Evolutionary conservation across 2,329 filamentous ascomycete genomes (phyloP).

Genomic region (Leptographium flavum): DNA sequence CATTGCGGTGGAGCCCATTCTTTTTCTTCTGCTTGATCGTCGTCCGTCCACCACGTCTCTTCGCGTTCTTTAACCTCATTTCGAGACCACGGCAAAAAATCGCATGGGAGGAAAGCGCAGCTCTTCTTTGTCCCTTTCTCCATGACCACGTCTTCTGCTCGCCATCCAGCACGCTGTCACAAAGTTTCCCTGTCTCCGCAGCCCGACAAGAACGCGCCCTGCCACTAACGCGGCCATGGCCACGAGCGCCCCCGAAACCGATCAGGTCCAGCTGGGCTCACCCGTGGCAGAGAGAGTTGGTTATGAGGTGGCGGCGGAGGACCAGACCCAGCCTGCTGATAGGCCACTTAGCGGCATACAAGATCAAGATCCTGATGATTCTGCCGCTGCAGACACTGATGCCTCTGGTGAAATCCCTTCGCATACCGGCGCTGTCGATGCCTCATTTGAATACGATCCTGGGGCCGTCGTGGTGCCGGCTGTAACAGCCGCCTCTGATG

Average conservation of each 20-base stretch:
- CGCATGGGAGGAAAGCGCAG: too few relatives aligned
- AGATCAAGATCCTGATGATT: slow-evolving; percentile 30
- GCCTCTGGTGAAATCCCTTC: slow-evolving; percentile 33
- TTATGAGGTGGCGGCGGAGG: slow-evolving; percentile 40
- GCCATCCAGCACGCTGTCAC: too few relatives aligned
- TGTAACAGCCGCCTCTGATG: not conserved
- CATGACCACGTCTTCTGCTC: too few relatives aligned
- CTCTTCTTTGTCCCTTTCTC: too few relatives aligned
- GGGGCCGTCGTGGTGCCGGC: slow-evolving; percentile 12
- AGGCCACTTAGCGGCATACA: slow-evolving; percentile 40
- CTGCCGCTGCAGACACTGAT: slow-evolving; percentile 29
- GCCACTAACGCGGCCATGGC: slow-evolving; percentile 12
- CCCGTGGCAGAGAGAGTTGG: slow-evolving; percentile 38
- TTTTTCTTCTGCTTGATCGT: not conserved
- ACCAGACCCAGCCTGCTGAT: slow-evolving; percentile 38
- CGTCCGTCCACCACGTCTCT: not conserved
- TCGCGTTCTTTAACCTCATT: not conserved
- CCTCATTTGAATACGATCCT: slow-evolving; percentile 43
- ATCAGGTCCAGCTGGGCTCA: slow-evolving; percentile 18
- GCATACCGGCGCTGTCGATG: slow-evolving; percentile 31
- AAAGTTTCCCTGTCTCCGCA: not conserved
- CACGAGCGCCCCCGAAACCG: slow-evolving; percentile 11
- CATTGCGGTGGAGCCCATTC: not conserved
- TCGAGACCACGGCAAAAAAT: too few relatives aligned
- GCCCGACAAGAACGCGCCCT: not conserved